Conservation (phyloP, 371 early-diverging fungal species). For the Gilbertella persicaria region DNA sequence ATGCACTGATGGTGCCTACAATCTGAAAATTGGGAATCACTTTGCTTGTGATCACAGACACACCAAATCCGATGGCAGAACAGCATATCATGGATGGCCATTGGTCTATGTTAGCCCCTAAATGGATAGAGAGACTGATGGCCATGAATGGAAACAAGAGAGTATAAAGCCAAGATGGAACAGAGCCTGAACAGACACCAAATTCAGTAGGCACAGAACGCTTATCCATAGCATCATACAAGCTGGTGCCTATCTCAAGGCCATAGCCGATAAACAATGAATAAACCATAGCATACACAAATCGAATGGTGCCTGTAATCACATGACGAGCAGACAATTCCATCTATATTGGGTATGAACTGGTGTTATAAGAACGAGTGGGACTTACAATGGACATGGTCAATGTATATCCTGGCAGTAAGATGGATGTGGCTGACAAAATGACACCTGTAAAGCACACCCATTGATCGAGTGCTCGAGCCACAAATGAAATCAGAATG, state of each 20-base stretch:
- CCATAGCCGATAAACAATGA: slow-evolving; percentile 77
- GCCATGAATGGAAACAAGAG: slow-evolving; percentile 22
- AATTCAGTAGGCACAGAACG: slow-evolving; percentile 21
- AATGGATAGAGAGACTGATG: slow-evolving; percentile 18
- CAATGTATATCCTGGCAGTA: slow-evolving; percentile 69
- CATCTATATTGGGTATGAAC: slow-evolving; percentile 35
- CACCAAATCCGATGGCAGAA: slow-evolving; percentile 22
- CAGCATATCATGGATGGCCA: slow-evolving; percentile 25
- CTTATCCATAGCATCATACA: slow-evolving; percentile 39
- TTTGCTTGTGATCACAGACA: slow-evolving; percentile 19
- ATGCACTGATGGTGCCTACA: slow-evolving; percentile 51
- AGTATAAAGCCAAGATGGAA: slow-evolving; percentile 21
- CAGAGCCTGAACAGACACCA: slow-evolving; percentile 21
- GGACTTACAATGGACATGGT: slow-evolving; percentile 70
- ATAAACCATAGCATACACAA: slow-evolving; percentile 72
- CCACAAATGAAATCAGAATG: slow-evolving; percentile 24
- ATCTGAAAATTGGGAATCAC: slow-evolving; percentile 18
- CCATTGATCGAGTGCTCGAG: slow-evolving; percentile 26
- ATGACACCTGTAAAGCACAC: slow-evolving; percentile 35
- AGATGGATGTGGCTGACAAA: slow-evolving; percentile 45
- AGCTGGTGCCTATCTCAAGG: slow-evolving; percentile 63
- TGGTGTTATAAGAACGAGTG: too few species aligned
- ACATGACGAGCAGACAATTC: slow-evolving; percentile 80
- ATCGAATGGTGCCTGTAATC: slow-evolving; percentile 76
- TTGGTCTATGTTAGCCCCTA: slow-evolving; percentile 19